Base-by-base conservation (phyloP, 108 stramenopile species). In the Cyclotella baltica region DNA sequence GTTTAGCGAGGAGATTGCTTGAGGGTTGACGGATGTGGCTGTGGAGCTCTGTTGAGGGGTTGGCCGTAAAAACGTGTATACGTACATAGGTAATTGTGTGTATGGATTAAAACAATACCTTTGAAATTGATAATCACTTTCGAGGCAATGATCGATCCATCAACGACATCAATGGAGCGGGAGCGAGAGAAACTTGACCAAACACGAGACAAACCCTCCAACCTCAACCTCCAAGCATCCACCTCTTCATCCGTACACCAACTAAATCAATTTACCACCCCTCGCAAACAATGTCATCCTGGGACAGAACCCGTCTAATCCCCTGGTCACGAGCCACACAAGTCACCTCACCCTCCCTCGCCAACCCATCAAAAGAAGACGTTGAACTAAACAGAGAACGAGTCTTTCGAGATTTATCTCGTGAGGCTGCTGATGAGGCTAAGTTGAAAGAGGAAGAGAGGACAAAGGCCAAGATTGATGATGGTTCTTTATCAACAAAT, bases 291-390 rank as follows among this genome's bases (percentile, higher is more conserved):
- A 93, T 93, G 93, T 91, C 93, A 56, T 92, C 92, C 28, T 95
- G 94, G 94, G 94, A 95, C 64, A 77, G 92, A 75, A 87, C 86
- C 31, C 88, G 94, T 15, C 82, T 57, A 20, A 87, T 95, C 53
- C 94, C 94, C 13, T 95, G 94, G 94, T 86, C 88, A 18, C 72
- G 78, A 40, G 81, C 69, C 68, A 73, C 73, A 22, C 80, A 65
- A 25, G 73, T 75, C 30, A 75, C 81, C 10, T 48, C 74, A 3
- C 56, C 80, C 23, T 48, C 74, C 16, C 78, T 76, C 13, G 65
- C 81, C 55, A 72, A 73, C 62, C 58, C 75, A 6, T 77, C 62
- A 11, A 69, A 88, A 80, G 66, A 88, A 52, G 79, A 88, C 35
- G 70, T 76, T 31, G 77, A 89, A 40, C 55, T 75, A 29, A 71